Evolutionary conservation across 257 asterid genomes (phyloP).

Genomic region (Gentiana macrophylla): DNA sequence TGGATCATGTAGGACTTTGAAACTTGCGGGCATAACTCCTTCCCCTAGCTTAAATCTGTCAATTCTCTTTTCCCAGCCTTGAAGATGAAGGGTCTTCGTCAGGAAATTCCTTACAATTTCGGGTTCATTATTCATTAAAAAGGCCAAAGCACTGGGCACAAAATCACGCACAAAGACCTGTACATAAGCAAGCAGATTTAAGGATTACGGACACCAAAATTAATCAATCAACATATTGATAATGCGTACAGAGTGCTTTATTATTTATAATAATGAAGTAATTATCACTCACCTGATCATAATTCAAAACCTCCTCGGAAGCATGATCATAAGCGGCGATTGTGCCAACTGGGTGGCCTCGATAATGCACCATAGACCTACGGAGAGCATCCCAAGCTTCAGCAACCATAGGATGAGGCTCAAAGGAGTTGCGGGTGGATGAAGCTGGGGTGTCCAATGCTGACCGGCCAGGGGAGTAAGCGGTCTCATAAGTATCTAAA

Average conservation of each 20-base stretch:
- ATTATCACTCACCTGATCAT: conserved; percentile 52
- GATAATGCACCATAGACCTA: conserved; percentile 48
- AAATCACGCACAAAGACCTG: conserved; percentile 76
- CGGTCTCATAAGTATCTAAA: conserved; percentile 34
- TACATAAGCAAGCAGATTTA: not conserved
- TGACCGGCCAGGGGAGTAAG: conserved; percentile 60
- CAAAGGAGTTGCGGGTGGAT: conserved; percentile 51
- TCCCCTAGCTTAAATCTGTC: conserved; percentile 67
- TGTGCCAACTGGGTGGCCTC: conserved; percentile 80
- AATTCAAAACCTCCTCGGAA: conserved; percentile 71
- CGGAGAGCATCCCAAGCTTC: conserved; percentile 85
- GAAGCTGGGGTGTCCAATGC: conserved; percentile 47
- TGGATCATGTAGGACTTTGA: conserved; percentile 63
- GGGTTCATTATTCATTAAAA: conserved; percentile 58
- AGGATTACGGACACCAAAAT: too few relatives aligned
- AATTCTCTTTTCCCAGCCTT: conserved; percentile 64
- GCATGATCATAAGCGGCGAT: conserved; percentile 82
- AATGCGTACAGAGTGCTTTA: too few relatives aligned
- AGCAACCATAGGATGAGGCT: conserved; percentile 77
- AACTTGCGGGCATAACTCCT: conserved; percentile 76
- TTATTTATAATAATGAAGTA: too few relatives aligned
- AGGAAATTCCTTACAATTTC: conserved; percentile 52
- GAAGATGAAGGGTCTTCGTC: conserved; percentile 63
- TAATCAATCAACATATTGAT: not conserved
- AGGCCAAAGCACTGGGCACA: conserved; percentile 60